Percentiles rank a stretch among this genome's conserved stretches.
Evolutionary conservation across 148 eudicot species (phyloP).

Genomic region (Rhododendron molle): DNA sequence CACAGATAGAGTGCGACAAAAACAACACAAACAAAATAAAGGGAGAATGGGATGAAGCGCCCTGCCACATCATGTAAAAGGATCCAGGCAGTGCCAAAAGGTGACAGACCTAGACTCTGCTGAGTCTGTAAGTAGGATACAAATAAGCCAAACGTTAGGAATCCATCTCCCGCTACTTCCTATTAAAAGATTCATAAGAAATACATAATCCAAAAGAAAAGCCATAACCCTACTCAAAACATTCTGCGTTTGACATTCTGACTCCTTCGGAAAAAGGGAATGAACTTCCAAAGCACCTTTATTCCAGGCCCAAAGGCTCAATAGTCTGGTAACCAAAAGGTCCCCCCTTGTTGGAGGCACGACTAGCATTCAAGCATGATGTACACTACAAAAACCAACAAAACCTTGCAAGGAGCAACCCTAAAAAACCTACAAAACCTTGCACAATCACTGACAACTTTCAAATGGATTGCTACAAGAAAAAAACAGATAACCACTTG

Average conservation of each 20-base stretch:
- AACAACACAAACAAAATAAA: neutral
- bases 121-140: neutral
- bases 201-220: neutral
- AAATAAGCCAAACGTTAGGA: neutral
- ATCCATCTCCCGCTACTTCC: neutral
- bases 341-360: neutral
- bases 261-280: neutral
- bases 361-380: neutral
- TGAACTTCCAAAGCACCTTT: neutral
- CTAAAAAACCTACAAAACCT: neutral
- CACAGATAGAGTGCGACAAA: neutral
- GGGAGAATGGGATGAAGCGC: neutral
- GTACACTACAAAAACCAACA: neutral
- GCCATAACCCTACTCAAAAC: conserved; percentile 1
- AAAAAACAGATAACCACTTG: neutral
- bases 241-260: neutral
- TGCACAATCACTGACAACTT: neutral
- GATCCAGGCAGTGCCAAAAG: neutral
- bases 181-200: neutral
- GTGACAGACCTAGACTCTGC: neutral
- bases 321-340: neutral
- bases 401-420: neutral
- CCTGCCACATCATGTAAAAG: neutral
- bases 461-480: neutral
- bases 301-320: neutral